Evolutionary conservation across 1,139 yeast genomes (phyloP), one percentile per base, ranked within the genome.

Genomic region (Blastobotrys petasosporus): DNA sequence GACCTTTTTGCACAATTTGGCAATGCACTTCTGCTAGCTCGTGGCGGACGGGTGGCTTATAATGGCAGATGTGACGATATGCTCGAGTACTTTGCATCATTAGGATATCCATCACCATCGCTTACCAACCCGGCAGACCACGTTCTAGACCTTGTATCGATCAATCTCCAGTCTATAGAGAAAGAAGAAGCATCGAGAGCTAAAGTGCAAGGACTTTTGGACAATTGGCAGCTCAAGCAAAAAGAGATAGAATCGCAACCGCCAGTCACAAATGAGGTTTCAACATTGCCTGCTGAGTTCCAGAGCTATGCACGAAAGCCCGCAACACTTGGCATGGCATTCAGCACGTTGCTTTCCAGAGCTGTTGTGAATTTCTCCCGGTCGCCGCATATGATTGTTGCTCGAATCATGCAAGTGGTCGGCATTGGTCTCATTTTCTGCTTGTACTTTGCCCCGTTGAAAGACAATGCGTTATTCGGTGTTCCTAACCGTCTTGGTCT

Each of bases 41-140:
- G 78, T 57, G 88, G 90, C 10, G 95, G 95, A 2, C 66, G 67
- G 44, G 82, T 80, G 8, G 80, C 83, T 5, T 86, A 75, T 58
- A 78, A 82, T 64, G 63, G 70, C 2, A 54, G 62, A 0, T 74
- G 77, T 6, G 56, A 65, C 3, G 59, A 61, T 5, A 63, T 74
- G 62, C 65, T 79, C 28, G 60, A 63, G 0, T 64, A 71, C 45
- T 81, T 85, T 54, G 55, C 58, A 0, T 49, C 55, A 0, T 52
- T 77, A 34, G 83, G 84, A 0, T 76, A 69, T 54, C 66, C 69
- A 0, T 75, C 81, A 47, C 87, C 90, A 0, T 61, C 61, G n/a
- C 66, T 75, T 15, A 74, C 80, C 2, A 85, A 84, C 57, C 73
- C 81, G 10, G 92, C 94, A 1, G 94, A 85, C 60, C 82, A 70